Conservation (phyloP, 2,329 filamentous ascomycete genomes). For the Teratosphaeria pseudoeucalypti region DNA sequence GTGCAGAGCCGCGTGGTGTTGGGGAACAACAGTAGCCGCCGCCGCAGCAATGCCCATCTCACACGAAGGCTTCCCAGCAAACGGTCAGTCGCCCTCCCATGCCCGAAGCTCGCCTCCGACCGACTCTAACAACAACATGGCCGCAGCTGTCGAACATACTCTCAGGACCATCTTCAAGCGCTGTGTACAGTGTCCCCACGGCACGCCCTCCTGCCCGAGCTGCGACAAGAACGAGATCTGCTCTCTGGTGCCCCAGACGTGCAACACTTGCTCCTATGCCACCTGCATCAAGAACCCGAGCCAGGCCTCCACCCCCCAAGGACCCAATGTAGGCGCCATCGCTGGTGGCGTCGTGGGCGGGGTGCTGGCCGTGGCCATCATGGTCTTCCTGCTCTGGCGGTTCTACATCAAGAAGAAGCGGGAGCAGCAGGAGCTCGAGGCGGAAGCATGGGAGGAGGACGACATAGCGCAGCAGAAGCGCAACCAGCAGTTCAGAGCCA, state of each 20-base stretch:
- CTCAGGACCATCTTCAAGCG: slow-evolving; percentile 41
- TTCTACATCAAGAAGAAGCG: slow-evolving; percentile 77
- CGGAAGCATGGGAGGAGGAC: slow-evolving; percentile 46
- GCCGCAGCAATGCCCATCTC: not conserved
- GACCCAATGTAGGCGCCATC: slow-evolving; percentile 70
- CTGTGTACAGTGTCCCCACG: slow-evolving; percentile 47
- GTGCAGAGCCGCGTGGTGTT: not conserved
- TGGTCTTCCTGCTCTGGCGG: slow-evolving; percentile 75
- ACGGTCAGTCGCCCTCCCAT: not conserved
- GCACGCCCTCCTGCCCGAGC: slow-evolving; percentile 47
- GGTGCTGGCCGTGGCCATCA: slow-evolving; percentile 59
- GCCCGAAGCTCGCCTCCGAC: not conserved
- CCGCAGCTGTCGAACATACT: slow-evolving; percentile 13
- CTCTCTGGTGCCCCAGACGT: slow-evolving; percentile 48
- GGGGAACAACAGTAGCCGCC: too few relatives aligned
- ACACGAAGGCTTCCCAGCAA: not conserved
- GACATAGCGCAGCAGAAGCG: slow-evolving; percentile 46
- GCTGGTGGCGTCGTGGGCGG: slow-evolving; percentile 86
- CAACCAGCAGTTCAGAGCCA: slow-evolving; percentile 41
- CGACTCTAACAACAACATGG: slow-evolving; percentile 1
- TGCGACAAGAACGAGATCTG: slow-evolving; percentile 48
- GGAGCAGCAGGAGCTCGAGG: slow-evolving; percentile 47
- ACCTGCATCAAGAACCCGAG: slow-evolving; percentile 41
- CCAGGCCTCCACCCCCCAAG: slow-evolving; percentile 26
- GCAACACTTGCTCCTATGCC: slow-evolving; percentile 49